phyloP scores from a whole-genome alignment of 208 protist genomes.

The Trypanosomatidae sp. region DNA sequence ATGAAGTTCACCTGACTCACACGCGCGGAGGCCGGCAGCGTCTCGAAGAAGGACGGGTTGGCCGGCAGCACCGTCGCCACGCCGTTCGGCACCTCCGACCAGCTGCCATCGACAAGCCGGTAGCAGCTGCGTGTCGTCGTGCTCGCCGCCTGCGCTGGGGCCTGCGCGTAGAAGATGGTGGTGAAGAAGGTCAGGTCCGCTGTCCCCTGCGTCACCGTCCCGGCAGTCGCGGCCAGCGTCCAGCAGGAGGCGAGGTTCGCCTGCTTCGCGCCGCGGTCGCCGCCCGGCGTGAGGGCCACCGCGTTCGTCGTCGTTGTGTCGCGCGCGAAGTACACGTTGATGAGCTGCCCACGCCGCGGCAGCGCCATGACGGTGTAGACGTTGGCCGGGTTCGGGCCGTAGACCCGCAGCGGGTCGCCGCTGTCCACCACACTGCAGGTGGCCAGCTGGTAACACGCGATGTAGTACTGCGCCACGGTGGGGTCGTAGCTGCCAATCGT shows the following conservation, averaged over 20 bases:
- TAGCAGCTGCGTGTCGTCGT: slow-evolving; percentile 71
- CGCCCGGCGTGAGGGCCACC: slow-evolving; percentile 46
- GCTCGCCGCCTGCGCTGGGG: slow-evolving; percentile 21
- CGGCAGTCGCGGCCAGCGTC: slow-evolving; percentile 39
- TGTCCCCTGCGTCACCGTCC: slow-evolving; percentile 57
- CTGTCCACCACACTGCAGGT: slow-evolving; percentile 75
- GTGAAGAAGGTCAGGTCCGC: slow-evolving; percentile 44
- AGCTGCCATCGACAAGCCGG: slow-evolving; percentile 41
- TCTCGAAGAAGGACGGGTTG: slow-evolving; percentile 71
- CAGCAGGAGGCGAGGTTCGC: slow-evolving; percentile 70
- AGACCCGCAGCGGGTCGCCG: slow-evolving; percentile 41
- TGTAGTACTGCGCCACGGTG: slow-evolving; percentile 33
- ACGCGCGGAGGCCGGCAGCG: slow-evolving; percentile 38
- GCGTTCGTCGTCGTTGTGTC: slow-evolving; percentile 39
- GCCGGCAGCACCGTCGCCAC: slow-evolving; percentile 55
- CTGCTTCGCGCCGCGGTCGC: slow-evolving; percentile 56
- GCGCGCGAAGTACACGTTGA: slow-evolving; percentile 59
- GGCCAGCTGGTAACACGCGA: slow-evolving; percentile 70
- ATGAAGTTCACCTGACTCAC: slow-evolving; percentile 56
- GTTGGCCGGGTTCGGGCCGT: slow-evolving; percentile 57
- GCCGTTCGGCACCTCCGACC: slow-evolving; percentile 72
- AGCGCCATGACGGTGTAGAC: slow-evolving; percentile 26
- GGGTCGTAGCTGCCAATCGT: slow-evolving; percentile 74
- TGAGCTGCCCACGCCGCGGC: slow-evolving; percentile 78
- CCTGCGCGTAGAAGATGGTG: slow-evolving; percentile 58